Evolutionary conservation across 1,284 basidiomycete species (phyloP).

Genomic region (Ceratobasidium theobromae): DNA sequence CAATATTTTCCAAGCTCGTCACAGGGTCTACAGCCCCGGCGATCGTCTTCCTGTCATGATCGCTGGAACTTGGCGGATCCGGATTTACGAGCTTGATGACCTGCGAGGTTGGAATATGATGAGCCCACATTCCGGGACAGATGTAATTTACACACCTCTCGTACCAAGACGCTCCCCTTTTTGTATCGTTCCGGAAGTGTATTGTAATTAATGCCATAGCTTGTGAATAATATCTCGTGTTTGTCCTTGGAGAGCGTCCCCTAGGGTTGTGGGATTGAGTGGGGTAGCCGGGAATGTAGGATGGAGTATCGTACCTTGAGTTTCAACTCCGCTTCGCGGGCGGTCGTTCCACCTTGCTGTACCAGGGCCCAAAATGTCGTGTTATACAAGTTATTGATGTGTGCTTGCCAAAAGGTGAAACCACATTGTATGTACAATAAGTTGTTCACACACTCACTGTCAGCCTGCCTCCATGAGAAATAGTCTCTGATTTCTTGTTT

Average conservation of each 20-base stretch:
- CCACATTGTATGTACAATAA: conserved; percentile 11
- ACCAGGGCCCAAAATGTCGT: conserved; percentile 95
- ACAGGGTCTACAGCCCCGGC: conserved; percentile 26
- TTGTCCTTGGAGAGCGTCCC: conserved; percentile 88
- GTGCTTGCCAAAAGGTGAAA: conserved; percentile 58
- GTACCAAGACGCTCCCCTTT: conserved; percentile 85
- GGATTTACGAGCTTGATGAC: not conserved
- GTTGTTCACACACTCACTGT: conserved; percentile 63
- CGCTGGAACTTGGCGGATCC: not conserved
- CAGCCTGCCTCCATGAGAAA: conserved; percentile 93
- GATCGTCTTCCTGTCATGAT: no score
- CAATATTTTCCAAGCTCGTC: conserved; percentile 2
- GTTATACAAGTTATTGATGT: conserved; percentile 98
- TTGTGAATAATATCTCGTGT: conserved; percentile 84
- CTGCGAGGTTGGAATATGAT: not conserved
- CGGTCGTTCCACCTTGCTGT: conserved; percentile 71
- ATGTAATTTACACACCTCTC: conserved; percentile 50
- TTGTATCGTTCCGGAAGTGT: conserved; percentile 69
- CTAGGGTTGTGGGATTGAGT: conserved; percentile 46
- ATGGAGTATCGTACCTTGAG: conserved; percentile 55
- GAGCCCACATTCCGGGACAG: not conserved
- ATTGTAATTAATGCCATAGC: conserved; percentile 90
- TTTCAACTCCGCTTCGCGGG: conserved; percentile 78
- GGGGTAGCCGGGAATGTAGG: not conserved
- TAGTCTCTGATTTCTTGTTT: conserved; percentile 81